Conservation (phyloP, 2,329 filamentous ascomycete species). For the Helotiales sp. region DNA sequence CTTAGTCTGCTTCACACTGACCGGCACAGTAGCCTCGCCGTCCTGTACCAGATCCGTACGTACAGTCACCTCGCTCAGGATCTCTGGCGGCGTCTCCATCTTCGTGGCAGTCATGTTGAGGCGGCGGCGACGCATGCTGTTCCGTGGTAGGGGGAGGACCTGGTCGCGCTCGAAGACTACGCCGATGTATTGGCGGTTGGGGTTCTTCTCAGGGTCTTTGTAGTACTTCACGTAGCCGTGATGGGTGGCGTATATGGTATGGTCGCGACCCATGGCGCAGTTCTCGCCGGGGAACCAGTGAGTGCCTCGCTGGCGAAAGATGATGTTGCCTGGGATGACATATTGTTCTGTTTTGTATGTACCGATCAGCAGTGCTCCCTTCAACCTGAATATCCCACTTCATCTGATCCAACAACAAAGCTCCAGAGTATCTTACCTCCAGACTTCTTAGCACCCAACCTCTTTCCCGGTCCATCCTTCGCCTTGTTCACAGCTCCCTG, state of each 20-base stretch:
- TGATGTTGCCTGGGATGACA: conserved; percentile 94
- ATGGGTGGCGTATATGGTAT: conserved; percentile 88
- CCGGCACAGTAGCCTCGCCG: conserved; percentile 14
- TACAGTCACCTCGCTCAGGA: conserved; percentile 28
- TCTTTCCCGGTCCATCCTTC: conserved; percentile 77
- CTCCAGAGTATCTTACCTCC: conserved; percentile 63
- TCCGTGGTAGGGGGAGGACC: conserved; percentile 74
- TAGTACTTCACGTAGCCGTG: conserved; percentile 97
- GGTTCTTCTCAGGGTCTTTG: conserved; percentile 80
- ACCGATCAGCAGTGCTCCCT: background rate
- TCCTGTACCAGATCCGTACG: conserved; percentile 27
- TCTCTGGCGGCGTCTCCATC: conserved; percentile 45
- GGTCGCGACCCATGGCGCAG: conserved; percentile 91
- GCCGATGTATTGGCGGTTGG: conserved; percentile 92
- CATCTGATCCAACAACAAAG: background rate
- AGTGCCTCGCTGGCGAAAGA: conserved; percentile 95
- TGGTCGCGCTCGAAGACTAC: conserved; percentile 85
- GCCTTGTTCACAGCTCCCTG: conserved; percentile 74
- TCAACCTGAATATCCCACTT: background rate
- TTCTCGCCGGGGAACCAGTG: conserved; percentile 96
- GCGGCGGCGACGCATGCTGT: conserved; percentile 74
- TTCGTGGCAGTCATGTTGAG: conserved; percentile 71
- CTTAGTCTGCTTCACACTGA: conserved; percentile 26
- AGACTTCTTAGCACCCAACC: conserved; percentile 91
- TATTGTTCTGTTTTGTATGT: conserved; percentile 77